Evolutionary conservation across 768 basidiomycete genomes (phyloP).

Genomic region (Tricholoma hemisulphureum): DNA sequence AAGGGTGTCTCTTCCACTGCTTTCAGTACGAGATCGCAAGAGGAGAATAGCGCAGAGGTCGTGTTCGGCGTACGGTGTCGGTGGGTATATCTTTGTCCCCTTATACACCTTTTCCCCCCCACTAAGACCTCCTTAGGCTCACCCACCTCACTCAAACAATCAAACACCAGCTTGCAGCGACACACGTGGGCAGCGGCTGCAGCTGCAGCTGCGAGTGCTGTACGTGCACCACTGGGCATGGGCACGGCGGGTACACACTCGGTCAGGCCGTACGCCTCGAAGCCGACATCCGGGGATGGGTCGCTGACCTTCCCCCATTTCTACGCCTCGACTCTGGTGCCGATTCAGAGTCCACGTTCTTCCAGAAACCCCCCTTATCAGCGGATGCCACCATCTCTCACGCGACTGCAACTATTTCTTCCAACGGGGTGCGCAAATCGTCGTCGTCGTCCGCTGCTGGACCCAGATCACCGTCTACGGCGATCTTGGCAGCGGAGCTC

Average conservation of each 20-base stretch:
- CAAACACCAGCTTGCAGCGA: slow-evolving; percentile 43
- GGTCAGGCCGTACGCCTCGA: slow-evolving; percentile 64
- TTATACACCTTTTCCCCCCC: background rate
- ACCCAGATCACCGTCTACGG: slow-evolving; percentile 43
- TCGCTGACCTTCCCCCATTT: slow-evolving; percentile 47
- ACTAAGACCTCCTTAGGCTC: slow-evolving; percentile 37
- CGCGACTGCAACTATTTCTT: too few relatives aligned
- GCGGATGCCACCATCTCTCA: too few relatives aligned
- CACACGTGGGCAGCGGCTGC: slow-evolving; percentile 7
- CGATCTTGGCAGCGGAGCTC: slow-evolving; percentile 40
- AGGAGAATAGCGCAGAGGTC: slow-evolving; percentile 13
- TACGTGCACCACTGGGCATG: too few relatives aligned
- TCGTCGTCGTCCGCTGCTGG: background rate
- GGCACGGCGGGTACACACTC: slow-evolving; percentile 47
- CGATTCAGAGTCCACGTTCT: background rate
- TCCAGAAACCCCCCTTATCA: too few relatives aligned
- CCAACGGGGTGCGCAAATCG: too few relatives aligned
- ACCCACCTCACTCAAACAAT: slow-evolving; percentile 63
- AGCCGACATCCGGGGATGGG: slow-evolving; percentile 53
- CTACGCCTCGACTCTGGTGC: slow-evolving; percentile 37
- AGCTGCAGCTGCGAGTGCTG: slow-evolving; percentile 17
- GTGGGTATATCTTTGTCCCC: slow-evolving; percentile 36
- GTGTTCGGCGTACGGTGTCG: slow-evolving; percentile 61
- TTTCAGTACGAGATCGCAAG: background rate
- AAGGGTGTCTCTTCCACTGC: too few relatives aligned